Evolutionary conservation across 1,284 basidiomycete species (phyloP).

Genomic region (Cryptococcus sp.): DNA sequence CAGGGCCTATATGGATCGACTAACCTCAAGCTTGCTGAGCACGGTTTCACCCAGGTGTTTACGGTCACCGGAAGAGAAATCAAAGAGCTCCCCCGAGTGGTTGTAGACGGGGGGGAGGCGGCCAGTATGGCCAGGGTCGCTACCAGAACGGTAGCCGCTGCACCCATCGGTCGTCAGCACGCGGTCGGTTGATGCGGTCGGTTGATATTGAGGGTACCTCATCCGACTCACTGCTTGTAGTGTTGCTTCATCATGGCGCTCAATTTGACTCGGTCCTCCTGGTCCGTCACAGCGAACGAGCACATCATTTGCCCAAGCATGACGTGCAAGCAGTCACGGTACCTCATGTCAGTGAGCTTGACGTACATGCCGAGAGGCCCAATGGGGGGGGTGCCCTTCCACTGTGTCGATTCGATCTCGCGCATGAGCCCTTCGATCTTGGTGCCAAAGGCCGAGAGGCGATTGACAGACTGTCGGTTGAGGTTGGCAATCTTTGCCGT

Average conservation of each 20-base stretch:
- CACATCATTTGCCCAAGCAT: constrained; percentile 64
- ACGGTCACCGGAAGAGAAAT: constrained; percentile 62
- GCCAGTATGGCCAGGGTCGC: neutral
- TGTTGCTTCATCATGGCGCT: constrained; percentile 58
- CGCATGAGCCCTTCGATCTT: constrained; percentile 51
- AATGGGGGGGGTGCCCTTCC: constrained; percentile 69
- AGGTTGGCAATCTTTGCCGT: constrained; percentile 19
- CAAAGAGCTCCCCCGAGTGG: constrained; percentile 68
- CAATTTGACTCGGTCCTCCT: constrained; percentile 63
- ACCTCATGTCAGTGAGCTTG: constrained; percentile 66
- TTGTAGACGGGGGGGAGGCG: constrained; percentile 59
- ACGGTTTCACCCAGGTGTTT: constrained; percentile 69
- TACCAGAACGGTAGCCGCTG: constrained; percentile 27
- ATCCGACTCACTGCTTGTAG: constrained; percentile 41
- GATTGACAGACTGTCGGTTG: constrained; percentile 49
- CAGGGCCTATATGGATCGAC: constrained; percentile 25
- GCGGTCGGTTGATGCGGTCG: neutral
- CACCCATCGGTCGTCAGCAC: neutral
- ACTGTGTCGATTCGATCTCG: constrained; percentile 58
- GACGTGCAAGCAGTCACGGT: constrained; percentile 64
- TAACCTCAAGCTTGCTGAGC: constrained; percentile 75
- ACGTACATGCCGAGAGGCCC: constrained; percentile 84
- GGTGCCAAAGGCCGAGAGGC: constrained; percentile 54
- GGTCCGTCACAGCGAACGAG: constrained; percentile 73
- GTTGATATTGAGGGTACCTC: neutral